Conservation (phyloP, 1,139 yeast genomes). For the Debaryomyces subglobosus region DNA sequence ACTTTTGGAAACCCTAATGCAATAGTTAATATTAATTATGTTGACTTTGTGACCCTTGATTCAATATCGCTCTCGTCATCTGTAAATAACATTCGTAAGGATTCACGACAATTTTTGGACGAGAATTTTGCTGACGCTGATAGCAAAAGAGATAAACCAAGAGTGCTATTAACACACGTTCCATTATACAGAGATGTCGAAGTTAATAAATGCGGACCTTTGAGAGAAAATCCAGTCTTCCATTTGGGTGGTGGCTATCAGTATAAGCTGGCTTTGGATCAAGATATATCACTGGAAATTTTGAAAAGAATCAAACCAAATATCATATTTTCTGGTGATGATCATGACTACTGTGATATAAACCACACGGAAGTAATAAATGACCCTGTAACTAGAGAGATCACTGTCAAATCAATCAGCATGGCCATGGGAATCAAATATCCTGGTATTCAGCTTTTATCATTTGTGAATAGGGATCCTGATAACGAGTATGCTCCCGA, state of each 20-base stretch:
- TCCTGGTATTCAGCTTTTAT: constrained; percentile 57
- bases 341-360: constrained; percentile 59
- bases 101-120: constrained; percentile 35
- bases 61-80: constrained; percentile 46
- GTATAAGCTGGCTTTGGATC: constrained; percentile 48
- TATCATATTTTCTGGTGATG: constrained; percentile 52
- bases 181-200: constrained; percentile 48
- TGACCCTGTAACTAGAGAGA: constrained; percentile 32
- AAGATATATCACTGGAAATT: constrained; percentile 29
- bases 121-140: constrained; percentile 14
- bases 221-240: constrained; percentile 40
- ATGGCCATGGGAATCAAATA: constrained; percentile 62
- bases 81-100: constrained; percentile 27
- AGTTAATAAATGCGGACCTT: constrained; percentile 43
- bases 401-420: constrained; percentile 58
- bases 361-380: constrained; percentile 29
- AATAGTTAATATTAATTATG: constrained; percentile 32
- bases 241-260: constrained; percentile 47
- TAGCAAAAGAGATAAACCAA: constrained; percentile 24
- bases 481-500: constrained; percentile 15
- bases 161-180: constrained; percentile 51
- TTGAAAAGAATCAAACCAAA: constrained; percentile 41
- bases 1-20: constrained; percentile 48
- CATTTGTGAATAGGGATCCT: constrained; percentile 28
- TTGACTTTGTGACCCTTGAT: constrained; percentile 51